These are phyloP conservation scores for Mucuna pruriens DNA, from an alignment of 306 rosid genomes.

Conservation along the genomic window DNA sequence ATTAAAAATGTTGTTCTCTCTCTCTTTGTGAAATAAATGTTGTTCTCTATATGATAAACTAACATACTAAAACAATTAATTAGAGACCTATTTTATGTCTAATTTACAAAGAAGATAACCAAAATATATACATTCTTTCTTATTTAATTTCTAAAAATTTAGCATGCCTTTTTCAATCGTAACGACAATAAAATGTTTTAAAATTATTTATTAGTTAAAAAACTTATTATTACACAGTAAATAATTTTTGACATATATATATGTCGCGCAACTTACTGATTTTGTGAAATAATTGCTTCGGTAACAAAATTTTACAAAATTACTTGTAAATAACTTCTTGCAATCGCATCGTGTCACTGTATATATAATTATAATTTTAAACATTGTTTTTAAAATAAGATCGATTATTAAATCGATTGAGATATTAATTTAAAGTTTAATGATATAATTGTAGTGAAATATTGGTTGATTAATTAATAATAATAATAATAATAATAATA, in stretches of 20 bases:
- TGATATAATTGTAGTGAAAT: no score
- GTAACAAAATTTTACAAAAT: not conserved
- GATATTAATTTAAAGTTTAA: no score
- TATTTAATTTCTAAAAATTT: not conserved
- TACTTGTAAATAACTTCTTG: not conserved
- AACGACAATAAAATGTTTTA: no score
- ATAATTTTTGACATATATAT: no score
- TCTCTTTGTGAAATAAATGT: no score
- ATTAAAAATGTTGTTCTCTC: not conserved
- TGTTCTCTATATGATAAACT: not conserved
- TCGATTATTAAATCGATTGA: no score
- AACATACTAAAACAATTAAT: not conserved
- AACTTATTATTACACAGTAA: no score
- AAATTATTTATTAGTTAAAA: no score
- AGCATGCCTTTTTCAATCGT: not conserved
- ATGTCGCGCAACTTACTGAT: not conserved
- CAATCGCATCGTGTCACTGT: not conserved
- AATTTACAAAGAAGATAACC: not conserved
- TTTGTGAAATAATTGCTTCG: not conserved
- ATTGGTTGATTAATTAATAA: no score
- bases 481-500: no score
- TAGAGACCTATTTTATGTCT: not conserved
- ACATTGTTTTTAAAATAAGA: no score
- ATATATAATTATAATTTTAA: no score
- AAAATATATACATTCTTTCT: not conserved